Evolutionary conservation across 129 eudicot genomes (phyloP).

Genomic region (Flaveria sonorensis): DNA sequence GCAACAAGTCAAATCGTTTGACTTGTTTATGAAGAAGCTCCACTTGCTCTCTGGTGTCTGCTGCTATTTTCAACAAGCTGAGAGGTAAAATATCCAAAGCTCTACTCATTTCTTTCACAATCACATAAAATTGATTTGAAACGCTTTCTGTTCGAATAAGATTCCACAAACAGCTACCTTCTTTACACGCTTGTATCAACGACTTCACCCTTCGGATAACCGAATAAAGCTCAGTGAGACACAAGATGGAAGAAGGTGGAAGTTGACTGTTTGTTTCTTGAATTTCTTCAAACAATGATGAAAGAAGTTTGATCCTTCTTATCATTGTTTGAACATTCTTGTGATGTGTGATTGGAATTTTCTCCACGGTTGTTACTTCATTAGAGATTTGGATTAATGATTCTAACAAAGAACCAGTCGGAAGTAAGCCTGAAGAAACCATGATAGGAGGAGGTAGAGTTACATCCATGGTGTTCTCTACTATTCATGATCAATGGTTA

Average conservation of each 20-base stretch:
- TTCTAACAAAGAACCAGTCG: slow-evolving; percentile 66
- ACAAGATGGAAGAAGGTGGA: slow-evolving; percentile 80
- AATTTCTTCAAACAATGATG: slow-evolving; percentile 71
- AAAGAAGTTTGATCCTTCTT: slow-evolving; percentile 67
- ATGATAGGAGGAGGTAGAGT: slow-evolving; percentile 55
- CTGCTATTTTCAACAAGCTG: slow-evolving; percentile 58
- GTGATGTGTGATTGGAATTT: slow-evolving; percentile 45
- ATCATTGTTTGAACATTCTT: slow-evolving; percentile 61
- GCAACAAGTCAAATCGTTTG: slow-evolving; percentile 55
- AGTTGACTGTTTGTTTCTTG: slow-evolving; percentile 62
- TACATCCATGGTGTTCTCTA: slow-evolving; percentile 55
- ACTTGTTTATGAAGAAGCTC: slow-evolving; percentile 90
- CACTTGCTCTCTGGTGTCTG: slow-evolving; percentile 75
- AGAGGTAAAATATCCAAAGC: slow-evolving; percentile 76
- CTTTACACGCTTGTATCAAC: slow-evolving; percentile 53
- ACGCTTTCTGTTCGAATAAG: slow-evolving; percentile 57
- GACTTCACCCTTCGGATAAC: slow-evolving; percentile 55
- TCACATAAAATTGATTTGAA: slow-evolving; percentile 56
- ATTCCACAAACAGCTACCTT: slow-evolving; percentile 75
- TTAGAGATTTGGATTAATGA: slow-evolving; percentile 65
- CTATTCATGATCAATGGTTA: slow-evolving; percentile 24
- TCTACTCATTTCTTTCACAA: slow-evolving; percentile 62
- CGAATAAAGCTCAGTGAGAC: slow-evolving; percentile 70
- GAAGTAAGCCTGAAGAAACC: slow-evolving; percentile 71
- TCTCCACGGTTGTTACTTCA: slow-evolving; percentile 57